Conservation (phyloP, 495 filamentous ascomycete genomes). For the Haplographium delicatum region DNA sequence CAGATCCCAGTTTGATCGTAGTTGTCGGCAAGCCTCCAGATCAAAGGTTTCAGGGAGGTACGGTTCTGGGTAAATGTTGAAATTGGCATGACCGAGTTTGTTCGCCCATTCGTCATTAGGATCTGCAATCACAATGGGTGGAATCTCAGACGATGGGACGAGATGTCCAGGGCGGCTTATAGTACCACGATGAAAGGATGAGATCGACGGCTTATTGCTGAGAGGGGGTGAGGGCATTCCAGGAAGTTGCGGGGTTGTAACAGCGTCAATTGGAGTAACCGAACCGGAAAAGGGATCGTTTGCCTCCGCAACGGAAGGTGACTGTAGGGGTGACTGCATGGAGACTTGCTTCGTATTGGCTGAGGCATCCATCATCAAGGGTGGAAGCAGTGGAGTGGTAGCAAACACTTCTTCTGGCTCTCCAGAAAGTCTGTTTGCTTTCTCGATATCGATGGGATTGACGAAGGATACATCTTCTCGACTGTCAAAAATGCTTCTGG, state of each 20-base stretch:
- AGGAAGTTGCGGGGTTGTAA: conserved; percentile 32
- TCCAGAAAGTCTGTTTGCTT: conserved; percentile 40
- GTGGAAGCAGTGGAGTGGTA: conserved; percentile 77
- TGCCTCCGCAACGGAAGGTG: conserved; percentile 50
- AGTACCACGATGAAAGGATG: conserved; percentile 58
- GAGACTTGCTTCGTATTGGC: conserved; percentile 33
- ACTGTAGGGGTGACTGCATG: conserved; percentile 74
- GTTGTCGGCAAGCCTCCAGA: conserved; percentile 54
- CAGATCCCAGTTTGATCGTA: conserved; percentile 74
- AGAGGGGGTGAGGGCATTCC: conserved; percentile 67
- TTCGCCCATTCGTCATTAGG: conserved; percentile 74
- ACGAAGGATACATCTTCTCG: conserved; percentile 29
- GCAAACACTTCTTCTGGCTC: conserved; percentile 60
- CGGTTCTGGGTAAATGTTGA: conserved; percentile 77
- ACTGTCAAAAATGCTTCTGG: conserved; percentile 54
- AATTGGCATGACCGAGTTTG: conserved; percentile 86
- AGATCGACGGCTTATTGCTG: conserved; percentile 70
- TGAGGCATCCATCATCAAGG: conserved; percentile 58
- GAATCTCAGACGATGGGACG: conserved; percentile 25
- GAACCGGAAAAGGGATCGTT: conserved; percentile 18
- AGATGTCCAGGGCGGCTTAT: conserved; percentile 28
- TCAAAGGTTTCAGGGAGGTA: conserved; percentile 61
- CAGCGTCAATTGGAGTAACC: conserved; percentile 24
- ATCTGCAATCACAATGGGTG: conserved; percentile 54
- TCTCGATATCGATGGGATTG: conserved; percentile 53